phyloP scores from a whole-genome alignment of 257 asterid genomes.

The Capsicum rhomboideum region DNA sequence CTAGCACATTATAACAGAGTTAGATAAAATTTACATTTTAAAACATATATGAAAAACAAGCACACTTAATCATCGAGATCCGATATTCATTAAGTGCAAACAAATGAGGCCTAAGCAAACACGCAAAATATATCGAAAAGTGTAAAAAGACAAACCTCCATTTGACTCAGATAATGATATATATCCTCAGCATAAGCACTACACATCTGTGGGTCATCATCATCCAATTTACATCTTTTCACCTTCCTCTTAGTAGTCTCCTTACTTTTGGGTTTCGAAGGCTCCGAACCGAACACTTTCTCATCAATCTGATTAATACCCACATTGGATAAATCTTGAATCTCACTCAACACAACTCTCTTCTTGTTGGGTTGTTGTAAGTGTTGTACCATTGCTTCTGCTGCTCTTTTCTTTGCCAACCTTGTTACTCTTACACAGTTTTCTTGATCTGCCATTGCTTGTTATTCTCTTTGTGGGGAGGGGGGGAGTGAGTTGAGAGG shows the following conservation, averaged over 20 bases:
- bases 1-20: too few species aligned
- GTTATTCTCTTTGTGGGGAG: not conserved
- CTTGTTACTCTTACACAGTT: constrained; percentile 5
- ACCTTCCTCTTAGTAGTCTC: not conserved
- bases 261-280: not conserved
- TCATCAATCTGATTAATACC: not conserved
- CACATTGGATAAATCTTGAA: not conserved
- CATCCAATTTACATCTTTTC: not conserved
- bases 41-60: not conserved
- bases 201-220: constrained; percentile 22
- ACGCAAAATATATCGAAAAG: not conserved
- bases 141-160: constrained; percentile 9
- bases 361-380: constrained; percentile 4
- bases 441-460: constrained; percentile 11
- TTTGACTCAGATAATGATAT: constrained; percentile 8
- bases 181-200: constrained; percentile 13
- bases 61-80: not conserved
- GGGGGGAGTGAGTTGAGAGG: not conserved
- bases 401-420: constrained; percentile 18
- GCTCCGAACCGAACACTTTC: not conserved
- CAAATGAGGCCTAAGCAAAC: not conserved
- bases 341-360: constrained; percentile 17
- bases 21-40: too few species aligned
- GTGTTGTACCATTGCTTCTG: constrained; percentile 9
- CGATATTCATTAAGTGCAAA: not conserved